A percentile compares a stretch with the other conserved stretches of the same genome.
These are phyloP conservation scores for Botrytis paeoniae DNA, from an alignment of 2,329 filamentous ascomycete genomes.

Conservation along the genomic window DNA sequence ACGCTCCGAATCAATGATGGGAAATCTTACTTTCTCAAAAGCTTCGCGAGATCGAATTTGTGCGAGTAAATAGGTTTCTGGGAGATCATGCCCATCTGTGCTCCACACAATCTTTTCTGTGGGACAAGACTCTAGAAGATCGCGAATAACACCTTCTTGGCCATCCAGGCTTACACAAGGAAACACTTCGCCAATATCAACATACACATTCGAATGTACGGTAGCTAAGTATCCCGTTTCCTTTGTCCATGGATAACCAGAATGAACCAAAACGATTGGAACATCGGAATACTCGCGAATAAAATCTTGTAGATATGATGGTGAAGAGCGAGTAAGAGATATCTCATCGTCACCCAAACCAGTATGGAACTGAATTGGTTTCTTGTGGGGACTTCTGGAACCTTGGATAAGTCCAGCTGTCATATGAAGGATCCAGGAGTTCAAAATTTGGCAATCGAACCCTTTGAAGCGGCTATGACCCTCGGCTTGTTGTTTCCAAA, in stretches of 20 bases:
- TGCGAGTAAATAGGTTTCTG: conserved; percentile 73
- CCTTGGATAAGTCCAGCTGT: conserved; percentile 57
- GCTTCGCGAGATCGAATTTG: conserved; percentile 69
- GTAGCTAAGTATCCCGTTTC: conserved; percentile 76
- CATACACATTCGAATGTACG: conserved; percentile 75
- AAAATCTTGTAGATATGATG: conserved; percentile 70
- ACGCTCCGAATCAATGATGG: not conserved
- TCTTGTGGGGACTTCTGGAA: conserved; percentile 47
- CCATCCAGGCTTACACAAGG: conserved; percentile 74
- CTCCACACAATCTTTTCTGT: conserved; percentile 76
- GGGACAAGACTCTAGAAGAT: conserved; percentile 73
- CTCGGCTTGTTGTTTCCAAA: conserved; percentile 27
- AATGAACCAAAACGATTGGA: conserved; percentile 75
- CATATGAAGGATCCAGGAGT: conserved; percentile 65
- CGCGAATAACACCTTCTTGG: conserved; percentile 66
- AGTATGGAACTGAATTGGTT: conserved; percentile 81
- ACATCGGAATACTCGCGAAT: conserved; percentile 67
- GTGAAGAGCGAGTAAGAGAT: conserved; percentile 65
- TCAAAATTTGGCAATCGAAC: conserved; percentile 62
- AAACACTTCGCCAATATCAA: conserved; percentile 81
- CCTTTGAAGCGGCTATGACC: conserved; percentile 44
- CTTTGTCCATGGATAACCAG: conserved; percentile 76
- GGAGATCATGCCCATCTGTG: conserved; percentile 76
- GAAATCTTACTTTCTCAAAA: conserved; percentile 57
- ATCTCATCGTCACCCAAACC: conserved; percentile 81